These are phyloP conservation scores for Geotrichum phurueaensis DNA, from an alignment of 1,139 yeast species.

Conservation along the genomic window DNA sequence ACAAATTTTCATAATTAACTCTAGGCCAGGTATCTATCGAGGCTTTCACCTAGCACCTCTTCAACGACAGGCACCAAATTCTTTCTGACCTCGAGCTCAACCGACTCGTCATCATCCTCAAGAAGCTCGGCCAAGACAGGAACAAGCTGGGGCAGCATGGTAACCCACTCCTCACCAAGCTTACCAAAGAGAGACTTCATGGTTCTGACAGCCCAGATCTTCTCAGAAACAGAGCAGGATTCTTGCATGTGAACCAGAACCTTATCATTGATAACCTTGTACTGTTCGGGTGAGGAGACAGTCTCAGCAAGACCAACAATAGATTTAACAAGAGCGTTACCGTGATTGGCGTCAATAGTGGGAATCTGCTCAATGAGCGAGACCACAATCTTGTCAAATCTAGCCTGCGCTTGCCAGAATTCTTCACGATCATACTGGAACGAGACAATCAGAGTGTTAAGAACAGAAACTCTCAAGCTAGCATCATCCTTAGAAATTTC, in stretches of 20 bases:
- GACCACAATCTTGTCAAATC: slow-evolving; percentile 66
- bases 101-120: slow-evolving; percentile 92
- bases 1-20: background rate
- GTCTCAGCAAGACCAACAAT: slow-evolving; percentile 69
- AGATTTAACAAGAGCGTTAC: slow-evolving; percentile 63
- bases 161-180: slow-evolving; percentile 92
- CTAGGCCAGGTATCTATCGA: slow-evolving; percentile 78
- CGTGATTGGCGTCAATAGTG: slow-evolving; percentile 58
- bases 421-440: slow-evolving; percentile 89
- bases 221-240: slow-evolving; percentile 42
- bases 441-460: slow-evolving; percentile 67
- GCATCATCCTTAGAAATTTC: slow-evolving; percentile 34
- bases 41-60: slow-evolving; percentile 87
- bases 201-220: slow-evolving; percentile 77
- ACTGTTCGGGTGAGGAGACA: slow-evolving; percentile 73
- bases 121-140: slow-evolving; percentile 92
- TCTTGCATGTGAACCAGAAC: slow-evolving; percentile 54
- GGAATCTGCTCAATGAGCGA: slow-evolving; percentile 61
- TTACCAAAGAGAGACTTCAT: slow-evolving; percentile 79
- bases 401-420: slow-evolving; percentile 83
- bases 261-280: slow-evolving; percentile 54
- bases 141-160: slow-evolving; percentile 84
- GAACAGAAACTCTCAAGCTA: slow-evolving; percentile 58
- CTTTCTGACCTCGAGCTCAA: slow-evolving; percentile 83
- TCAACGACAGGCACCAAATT: slow-evolving; percentile 92